Base-by-base conservation (phyloP, 228 moss, liverwort and hornwort genomes). In the Sphagnum fallax region DNA sequence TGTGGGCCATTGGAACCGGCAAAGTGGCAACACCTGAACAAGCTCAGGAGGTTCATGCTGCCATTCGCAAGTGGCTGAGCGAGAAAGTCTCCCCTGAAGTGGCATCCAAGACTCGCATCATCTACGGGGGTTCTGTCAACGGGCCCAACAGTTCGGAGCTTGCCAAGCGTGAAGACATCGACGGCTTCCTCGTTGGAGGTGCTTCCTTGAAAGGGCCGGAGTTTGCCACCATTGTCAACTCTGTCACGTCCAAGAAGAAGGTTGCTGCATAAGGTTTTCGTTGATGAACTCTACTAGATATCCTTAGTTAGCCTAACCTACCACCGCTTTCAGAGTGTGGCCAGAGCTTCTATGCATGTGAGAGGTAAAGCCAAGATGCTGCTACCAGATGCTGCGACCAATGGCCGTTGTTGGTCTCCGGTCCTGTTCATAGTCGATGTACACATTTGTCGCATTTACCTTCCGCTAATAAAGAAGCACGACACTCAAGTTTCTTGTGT, bases 241-340 rank as follows among this genome's bases (percentile, higher is more conserved):
- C 87, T 16, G 87, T 81, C 67, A 83, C 83, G 60, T 78, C 87
- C 8, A 87, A 87, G 69, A 89, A 91, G 89, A 89, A 91, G 89
- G 82, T 83, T 68, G 74, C 87, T 69, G 83, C 73, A 49, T 83
- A 70, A 76, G 49, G 63, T 2, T 16, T 32, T 32, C 32, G 32
- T 32, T 32, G 32, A 32, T 32, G 32, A 60, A 60, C 32, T 32
- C 0, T 32, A 32, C 32, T 32, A 32, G 32, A 32, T 32, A 32
- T 32, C 32, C 32, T 32, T 32, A 32, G 32, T 2, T 32, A 32
- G 32, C 32, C 32, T 32, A 32, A 32, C 32, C 32, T 32, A 32
- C 32, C 32, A 32, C 32, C 32, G 32, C 32, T 32, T 32, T 32
- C 32, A 32, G 32, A 32, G 32, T 32, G 32, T 32, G 32, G 32